A percentile compares a stretch with the other conserved stretches of the same genome.
Evolutionary conservation across 441 rosid species (phyloP).

Genomic region (Francoa sonchifolia): DNA sequence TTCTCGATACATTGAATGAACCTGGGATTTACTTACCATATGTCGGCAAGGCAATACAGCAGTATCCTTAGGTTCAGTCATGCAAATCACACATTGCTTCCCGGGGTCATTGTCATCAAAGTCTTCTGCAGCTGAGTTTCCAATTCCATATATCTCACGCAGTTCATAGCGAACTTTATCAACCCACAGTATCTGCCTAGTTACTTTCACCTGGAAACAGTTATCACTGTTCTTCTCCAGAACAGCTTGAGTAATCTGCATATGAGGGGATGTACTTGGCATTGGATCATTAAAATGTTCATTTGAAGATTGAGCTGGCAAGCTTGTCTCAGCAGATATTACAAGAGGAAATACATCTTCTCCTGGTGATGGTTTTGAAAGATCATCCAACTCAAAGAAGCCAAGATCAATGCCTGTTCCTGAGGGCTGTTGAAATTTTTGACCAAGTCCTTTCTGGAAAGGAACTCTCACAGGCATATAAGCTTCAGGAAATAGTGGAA

Average conservation of each 20-base stretch:
- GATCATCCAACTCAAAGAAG: constrained; percentile 69
- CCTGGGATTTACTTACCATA: constrained; percentile 41
- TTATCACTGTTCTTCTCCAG: constrained; percentile 35
- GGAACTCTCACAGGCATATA: constrained; percentile 44
- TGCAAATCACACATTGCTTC: constrained; percentile 83
- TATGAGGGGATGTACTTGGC: constrained; percentile 30
- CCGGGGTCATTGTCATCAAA: constrained; percentile 57
- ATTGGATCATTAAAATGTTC: constrained; percentile 20
- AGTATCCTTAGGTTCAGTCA: constrained; percentile 83
- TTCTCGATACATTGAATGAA: neutral
- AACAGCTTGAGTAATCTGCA: constrained; percentile 80
- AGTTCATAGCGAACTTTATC: constrained; percentile 75
- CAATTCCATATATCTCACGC: constrained; percentile 70
- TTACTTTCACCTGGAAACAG: constrained; percentile 47
- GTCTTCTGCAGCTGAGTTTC: constrained; percentile 39
- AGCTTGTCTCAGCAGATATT: constrained; percentile 60
- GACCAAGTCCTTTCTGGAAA: constrained; percentile 65
- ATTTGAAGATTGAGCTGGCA: constrained; percentile 17
- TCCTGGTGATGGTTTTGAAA: constrained; percentile 57
- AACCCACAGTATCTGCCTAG: constrained; percentile 72
- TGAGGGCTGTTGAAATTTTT: constrained; percentile 61
- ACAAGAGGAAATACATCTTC: constrained; percentile 88
- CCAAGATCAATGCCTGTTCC: constrained; percentile 82
- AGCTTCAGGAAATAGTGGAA: constrained; percentile 61
- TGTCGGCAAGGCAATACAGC: constrained; percentile 82